Evolutionary conservation across 2,329 filamentous ascomycete genomes (phyloP), one percentile per base, ranked within the genome.

Genomic region (Penicillium olsonii): DNA sequence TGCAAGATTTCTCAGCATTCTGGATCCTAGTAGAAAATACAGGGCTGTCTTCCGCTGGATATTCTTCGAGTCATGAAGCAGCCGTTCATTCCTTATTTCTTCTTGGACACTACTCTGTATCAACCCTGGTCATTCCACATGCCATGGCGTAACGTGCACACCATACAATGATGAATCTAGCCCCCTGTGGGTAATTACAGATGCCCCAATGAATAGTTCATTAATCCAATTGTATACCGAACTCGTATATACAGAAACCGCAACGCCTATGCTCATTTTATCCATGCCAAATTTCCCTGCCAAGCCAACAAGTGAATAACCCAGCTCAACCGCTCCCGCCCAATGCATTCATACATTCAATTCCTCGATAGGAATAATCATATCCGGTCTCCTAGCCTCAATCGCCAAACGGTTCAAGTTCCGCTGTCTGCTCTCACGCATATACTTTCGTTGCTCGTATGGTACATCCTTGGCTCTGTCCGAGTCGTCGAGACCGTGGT

Each of bases 361-460:
- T 37, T 56, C 37, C 12, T 51, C 46, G 15, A 59, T 20, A 1
- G 59, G 53, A 45, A 57, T 34, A 22, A 61, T 52, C 59, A 61
- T 50, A 27, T 60, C 56, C 2, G 56, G 57, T 34, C 57, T 50
- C 26, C 37, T 41, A 9, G 60, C 54, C 8, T 54, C 53, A 15
- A 53, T 15, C n/a, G 58, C 62, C 34, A 67, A 37, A 20, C 27
- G 40, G 12, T 61, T 54, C 10, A 67, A 5, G 31, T 60, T 61
- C 8, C 58, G 55, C 10, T 60, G 48, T 7, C 65, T 59, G 11
- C 62, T 19, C 37, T 61, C 51, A 2, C 63, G 60, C 65, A 68
- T 67, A 37, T 68, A 68, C 42, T 53, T 55, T 7, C 50, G 43
- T 45, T 68, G 66, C 15, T 67, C 62, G 11, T 48, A 33, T 11